Base-by-base conservation (phyloP, 1,139 yeast species). In the Saccharomyces hybrid region DNA sequence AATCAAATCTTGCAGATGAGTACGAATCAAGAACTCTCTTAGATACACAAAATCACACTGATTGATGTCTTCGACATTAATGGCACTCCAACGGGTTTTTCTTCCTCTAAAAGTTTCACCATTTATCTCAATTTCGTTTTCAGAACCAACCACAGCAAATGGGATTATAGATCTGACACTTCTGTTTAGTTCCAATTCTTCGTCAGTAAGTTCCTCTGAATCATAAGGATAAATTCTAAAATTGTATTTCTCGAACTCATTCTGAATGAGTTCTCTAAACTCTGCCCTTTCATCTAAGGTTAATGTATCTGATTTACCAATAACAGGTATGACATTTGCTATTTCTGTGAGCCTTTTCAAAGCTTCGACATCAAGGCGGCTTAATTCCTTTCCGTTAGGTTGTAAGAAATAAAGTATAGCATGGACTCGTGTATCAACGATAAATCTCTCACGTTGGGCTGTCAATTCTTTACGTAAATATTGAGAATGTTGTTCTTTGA, bases 131-230 rank as follows among this genome's bases (percentile, higher is more conserved):
- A 88, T 81, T 63, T 85, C 86, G 57, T 78, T 80, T 69, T 90
- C 96, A n/a, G 96, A 86, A 47, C 98, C 99, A 54, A 91, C 90
- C 50, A 93, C 82, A 1, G 99, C 98, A 75, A 93, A 93, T 31
- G 99, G 99, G 62, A 91, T 81, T 67, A 82, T 81, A 52, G 85
- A 88, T 77, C 85, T 82, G 64, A 86, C 85, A 64, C 86, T 88
- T 62, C 80, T 81, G 67, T 86, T 86, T 65, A 86, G 78, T 66
- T 87, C 96, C 64, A 82, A 81, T 69, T 86, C 93, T 63, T 88
- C 96, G 38, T 86, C 93, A 57, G 81, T 80, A 62, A 84, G 75
- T 56, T 83, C 90, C 44, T 84, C 87, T 53, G 79, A 76, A 70
- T 89, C 96, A 71, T 84, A 90, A 19, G 99, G 99, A 72, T 89